phyloP scores from a whole-genome alignment of 31 red algal species.

The Odonthalia washingtoniensis region DNA sequence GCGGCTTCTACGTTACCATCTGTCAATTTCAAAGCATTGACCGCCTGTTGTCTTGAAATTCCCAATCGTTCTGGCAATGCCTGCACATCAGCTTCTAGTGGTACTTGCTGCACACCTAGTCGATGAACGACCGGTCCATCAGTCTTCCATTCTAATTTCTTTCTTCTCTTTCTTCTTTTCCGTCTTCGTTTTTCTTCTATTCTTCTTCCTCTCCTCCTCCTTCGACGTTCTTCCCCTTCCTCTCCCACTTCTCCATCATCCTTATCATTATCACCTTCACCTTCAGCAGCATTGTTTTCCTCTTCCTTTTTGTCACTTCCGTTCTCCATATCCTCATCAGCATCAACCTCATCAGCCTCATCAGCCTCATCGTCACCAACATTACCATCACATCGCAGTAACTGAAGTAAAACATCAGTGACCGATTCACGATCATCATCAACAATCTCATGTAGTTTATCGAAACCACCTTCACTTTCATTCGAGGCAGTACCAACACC shows the following conservation, averaged over 20 bases:
- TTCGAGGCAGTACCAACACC: too few relatives aligned
- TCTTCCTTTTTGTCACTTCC: constrained; percentile 87
- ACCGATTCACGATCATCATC: too few relatives aligned
- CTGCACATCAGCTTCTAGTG: constrained; percentile 67
- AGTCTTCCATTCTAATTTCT: constrained; percentile 72
- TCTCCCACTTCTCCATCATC: too few relatives aligned
- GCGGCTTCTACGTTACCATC: constrained; percentile 54
- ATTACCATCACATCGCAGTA: too few relatives aligned
- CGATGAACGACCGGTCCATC: constrained; percentile 40
- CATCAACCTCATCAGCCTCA: too few relatives aligned
- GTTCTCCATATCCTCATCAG: constrained; percentile 62
- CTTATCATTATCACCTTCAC: constrained; percentile 83
- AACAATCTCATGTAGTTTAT: too few relatives aligned
- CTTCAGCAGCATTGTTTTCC: constrained; percentile 85
- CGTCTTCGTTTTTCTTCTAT: too few relatives aligned
- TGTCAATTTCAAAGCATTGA: constrained; percentile 63
- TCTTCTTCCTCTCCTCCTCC: too few relatives aligned
- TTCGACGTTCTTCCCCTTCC: too few relatives aligned
- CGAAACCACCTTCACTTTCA: too few relatives aligned
- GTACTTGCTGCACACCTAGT: constrained; percentile 3
- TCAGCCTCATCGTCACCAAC: constrained; percentile 72
- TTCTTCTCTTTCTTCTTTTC: too few relatives aligned
- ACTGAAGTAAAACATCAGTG: too few relatives aligned
- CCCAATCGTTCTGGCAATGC: constrained; percentile 57
- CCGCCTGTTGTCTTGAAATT: constrained; percentile 68